A percentile compares a stretch with the other conserved stretches of the same genome.
phyloP scores from a whole-genome alignment of 1,139 yeast species.

The Lodderomyces beijingensis region DNA sequence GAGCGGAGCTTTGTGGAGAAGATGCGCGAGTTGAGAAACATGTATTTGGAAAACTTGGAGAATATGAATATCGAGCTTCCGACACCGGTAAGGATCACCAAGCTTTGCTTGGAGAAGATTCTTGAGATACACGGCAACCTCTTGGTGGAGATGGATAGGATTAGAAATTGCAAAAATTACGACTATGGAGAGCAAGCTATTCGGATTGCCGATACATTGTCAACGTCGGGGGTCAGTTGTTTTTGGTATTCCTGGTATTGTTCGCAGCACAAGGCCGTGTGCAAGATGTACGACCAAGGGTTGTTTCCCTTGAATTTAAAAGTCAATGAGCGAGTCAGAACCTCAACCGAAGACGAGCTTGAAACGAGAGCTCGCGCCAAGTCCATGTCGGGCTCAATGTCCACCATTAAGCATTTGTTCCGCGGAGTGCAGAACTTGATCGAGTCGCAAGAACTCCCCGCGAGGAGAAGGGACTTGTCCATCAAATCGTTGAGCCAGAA shows the following conservation, averaged over 20 bases:
- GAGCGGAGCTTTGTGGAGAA: not conserved
- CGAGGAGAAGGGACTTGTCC: constrained; percentile 36
- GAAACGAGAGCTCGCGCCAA: not conserved
- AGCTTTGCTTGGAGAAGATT: constrained; percentile 18
- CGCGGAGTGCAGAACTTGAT: constrained; percentile 36
- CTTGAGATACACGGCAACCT: constrained; percentile 21
- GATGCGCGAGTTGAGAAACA: not conserved
- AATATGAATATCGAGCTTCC: constrained; percentile 14
- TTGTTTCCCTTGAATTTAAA: not conserved
- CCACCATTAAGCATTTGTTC: constrained; percentile 4
- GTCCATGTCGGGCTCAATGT: not conserved
- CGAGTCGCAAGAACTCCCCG: constrained; percentile 37
- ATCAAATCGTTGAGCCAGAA: constrained; percentile 48
- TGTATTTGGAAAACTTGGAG: not conserved
- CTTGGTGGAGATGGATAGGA: too few relatives aligned
- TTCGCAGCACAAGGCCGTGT: not conserved
- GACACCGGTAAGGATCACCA: constrained; percentile 20
- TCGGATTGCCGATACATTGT: too few relatives aligned
- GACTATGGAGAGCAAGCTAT: too few relatives aligned
- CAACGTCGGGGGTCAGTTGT: too few relatives aligned
- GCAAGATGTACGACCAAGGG: not conserved
- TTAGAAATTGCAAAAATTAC: too few relatives aligned
- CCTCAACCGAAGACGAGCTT: not conserved
- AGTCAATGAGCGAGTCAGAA: not conserved
- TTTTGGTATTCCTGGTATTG: not conserved